Base-by-base conservation (phyloP, 2,329 filamentous ascomycete genomes). In the Cercospora sp. region DNA sequence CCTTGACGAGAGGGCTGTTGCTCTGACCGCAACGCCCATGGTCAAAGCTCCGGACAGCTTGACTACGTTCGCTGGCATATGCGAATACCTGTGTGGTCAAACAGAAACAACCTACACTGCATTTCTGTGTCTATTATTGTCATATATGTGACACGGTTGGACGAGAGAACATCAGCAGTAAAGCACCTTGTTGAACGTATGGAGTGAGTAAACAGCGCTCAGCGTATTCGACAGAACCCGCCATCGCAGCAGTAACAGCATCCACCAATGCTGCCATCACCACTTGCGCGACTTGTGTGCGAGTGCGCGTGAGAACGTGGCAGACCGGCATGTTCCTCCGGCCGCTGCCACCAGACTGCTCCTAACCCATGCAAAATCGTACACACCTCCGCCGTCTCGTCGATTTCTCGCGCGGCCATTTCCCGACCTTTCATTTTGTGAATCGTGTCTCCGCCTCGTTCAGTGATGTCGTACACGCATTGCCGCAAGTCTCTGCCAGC, bases 391-490 rank as follows among this genome's bases (percentile, higher is more conserved):
- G 12, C 63, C 63, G 20, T 53, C 63, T 42, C 42, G 7, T 57
- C 20, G 20, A 23, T 28, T 26, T 31, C 63, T 60, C 33, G 55
- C 55, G 40, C 31, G 45, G 40, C 45, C 57, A 30, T 51, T 18
- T 48, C 53, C 18, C 28, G 40, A 26, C 33, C 58, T 55, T 45
- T 45, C 53, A n/a, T 31, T 60, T 60, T 36, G 55, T 51, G 63
- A 60, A 60, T 20, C 36, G 55, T 53, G 57, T 60, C 55, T 48
- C 63, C 58, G 40, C 51, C 61, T 64, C 62, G 31, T 64, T 30
- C 63, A 61, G 60, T 66, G 57, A 65, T 68, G 66, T 61, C 61
- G 63, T 60, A 65, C 64, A 51, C 45, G 64, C 65, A 55, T 65
- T 61, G 53, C 69, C 51, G 33, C 57, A 62, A 57, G 30, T 57